Percentiles rank a stretch among this genome's conserved stretches.
Evolutionary conservation across 805 yeast species (phyloP).

Genomic region (Nematodospora valgi): DNA sequence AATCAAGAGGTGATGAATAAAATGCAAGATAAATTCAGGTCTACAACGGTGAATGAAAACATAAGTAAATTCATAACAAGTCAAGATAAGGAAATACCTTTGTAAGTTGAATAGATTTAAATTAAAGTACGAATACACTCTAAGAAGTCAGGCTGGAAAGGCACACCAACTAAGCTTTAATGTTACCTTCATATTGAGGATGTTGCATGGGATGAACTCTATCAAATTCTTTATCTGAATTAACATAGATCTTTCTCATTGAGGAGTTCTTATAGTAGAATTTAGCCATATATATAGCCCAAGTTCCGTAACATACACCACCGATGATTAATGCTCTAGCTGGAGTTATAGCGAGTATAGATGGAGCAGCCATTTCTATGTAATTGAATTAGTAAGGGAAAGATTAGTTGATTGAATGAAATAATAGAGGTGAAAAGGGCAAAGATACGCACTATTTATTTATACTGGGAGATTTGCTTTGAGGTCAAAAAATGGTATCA

Average conservation of each 20-base stretch:
- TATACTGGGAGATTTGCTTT: too few relatives aligned
- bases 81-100: conserved; percentile 14
- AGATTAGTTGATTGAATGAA: too few relatives aligned
- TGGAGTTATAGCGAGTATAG: conserved; percentile 15
- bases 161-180: neutral
- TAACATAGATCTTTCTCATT: conserved; percentile 27
- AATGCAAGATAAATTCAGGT: conserved; percentile 21
- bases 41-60: conserved; percentile 21
- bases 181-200: conserved; percentile 7
- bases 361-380: too few relatives aligned
- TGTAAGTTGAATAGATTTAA: too few relatives aligned
- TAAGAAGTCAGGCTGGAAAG: too few relatives aligned
- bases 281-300: conserved; percentile 30
- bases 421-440: too few relatives aligned
- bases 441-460: too few relatives aligned
- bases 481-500: too few relatives aligned
- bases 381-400: too few relatives aligned
- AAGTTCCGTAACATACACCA: conserved; percentile 29
- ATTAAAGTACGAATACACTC: too few relatives aligned
- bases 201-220: conserved; percentile 13
- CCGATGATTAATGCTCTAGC: conserved; percentile 29
- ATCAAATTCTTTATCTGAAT: conserved; percentile 26
- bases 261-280: conserved; percentile 28
- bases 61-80: conserved; percentile 24
- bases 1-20: conserved; percentile 23